Base-by-base conservation (phyloP, 805 yeast species). In the Teunomyces kruisii region DNA sequence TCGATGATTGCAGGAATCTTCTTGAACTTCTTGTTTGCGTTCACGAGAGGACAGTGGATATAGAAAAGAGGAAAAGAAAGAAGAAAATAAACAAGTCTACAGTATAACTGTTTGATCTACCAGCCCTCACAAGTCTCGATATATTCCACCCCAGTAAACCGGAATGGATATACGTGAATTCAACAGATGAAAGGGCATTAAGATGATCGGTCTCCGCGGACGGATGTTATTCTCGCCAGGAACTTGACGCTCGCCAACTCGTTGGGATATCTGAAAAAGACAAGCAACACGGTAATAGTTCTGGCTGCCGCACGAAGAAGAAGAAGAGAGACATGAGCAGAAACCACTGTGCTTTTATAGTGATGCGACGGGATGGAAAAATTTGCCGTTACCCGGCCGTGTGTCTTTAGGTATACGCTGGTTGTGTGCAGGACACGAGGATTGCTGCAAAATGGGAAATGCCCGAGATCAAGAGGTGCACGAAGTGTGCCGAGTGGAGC, bases 1-100 rank as follows among this genome's bases (percentile, higher is more conserved):
- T 82, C 92, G 1, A 75, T 90, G 8, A 62, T 84, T 39, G 84
- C 83, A 2, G 96, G 97, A 0, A 68, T 86, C 3, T 62, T 80
- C 33, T 72, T 85, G 44, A 90, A 90, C 62, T 70, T 86, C 32
- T 67, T 83, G 22, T 81, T 86, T 62, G 88, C 89, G 3, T 55
- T 85, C 26, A 62, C 81, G 27, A 70, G 84, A 47, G 70, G 68
- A 8, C 70, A 67, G 32, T 76, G 78, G 75, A 59, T 68, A 26
- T 68, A 42, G 22, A 28, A 8, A 12, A n/a, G 5, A 24, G n/a
- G n/a, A n/a, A n/a, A n/a, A n/a, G n/a, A 9, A 22, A 35, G 13
- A 33, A 33, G 2, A 15, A 5, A 32, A 14, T 7, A 32, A 14
- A 32, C n/a, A n/a, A 19, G 22, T 19, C 22, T 19, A 19, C 22